Percentiles rank a stretch among this genome's conserved stretches.
Conservation (phyloP, 345 rosid genomes). For the Linum lewisii region DNA sequence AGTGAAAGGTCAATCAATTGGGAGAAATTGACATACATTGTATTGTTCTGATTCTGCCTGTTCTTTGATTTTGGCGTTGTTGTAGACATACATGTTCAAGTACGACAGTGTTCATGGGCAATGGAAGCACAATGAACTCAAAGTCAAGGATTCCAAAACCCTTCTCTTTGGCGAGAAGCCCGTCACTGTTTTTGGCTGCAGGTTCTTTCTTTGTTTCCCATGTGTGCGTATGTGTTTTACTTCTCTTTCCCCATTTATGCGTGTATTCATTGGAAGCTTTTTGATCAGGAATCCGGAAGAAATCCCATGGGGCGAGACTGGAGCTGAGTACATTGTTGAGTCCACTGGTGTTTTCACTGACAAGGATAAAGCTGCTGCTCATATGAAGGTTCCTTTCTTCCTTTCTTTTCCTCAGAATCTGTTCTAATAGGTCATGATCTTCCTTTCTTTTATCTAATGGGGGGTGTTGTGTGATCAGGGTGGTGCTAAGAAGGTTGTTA, state of each 20-base stretch:
- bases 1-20: neutral
- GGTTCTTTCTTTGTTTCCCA: slow-evolving; percentile 15
- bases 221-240: neutral
- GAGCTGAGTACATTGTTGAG: slow-evolving; percentile 53
- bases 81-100: slow-evolving; percentile 52
- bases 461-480: slow-evolving; percentile 23
- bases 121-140: slow-evolving; percentile 52
- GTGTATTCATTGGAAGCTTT: neutral
- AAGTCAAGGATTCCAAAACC: slow-evolving; percentile 49
- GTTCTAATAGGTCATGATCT: neutral
- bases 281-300: slow-evolving; percentile 51
- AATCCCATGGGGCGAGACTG: slow-evolving; percentile 57
- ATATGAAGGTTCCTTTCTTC: slow-evolving; percentile 42
- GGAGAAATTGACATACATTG: neutral
- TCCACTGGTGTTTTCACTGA: slow-evolving; percentile 69
- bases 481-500: slow-evolving; percentile 60
- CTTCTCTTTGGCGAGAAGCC: slow-evolving; percentile 53
- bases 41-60: neutral
- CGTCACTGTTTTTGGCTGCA: slow-evolving; percentile 45
- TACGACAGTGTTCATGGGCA: slow-evolving; percentile 59
- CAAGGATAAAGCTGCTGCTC: slow-evolving; percentile 65
- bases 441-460: too few relatives aligned
- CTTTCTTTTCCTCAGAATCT: neutral
- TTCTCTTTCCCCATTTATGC: neutral
- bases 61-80: neutral